phyloP scores from a whole-genome alignment of 2,329 filamentous ascomycete species.

The Cryphonectria parasitica region DNA sequence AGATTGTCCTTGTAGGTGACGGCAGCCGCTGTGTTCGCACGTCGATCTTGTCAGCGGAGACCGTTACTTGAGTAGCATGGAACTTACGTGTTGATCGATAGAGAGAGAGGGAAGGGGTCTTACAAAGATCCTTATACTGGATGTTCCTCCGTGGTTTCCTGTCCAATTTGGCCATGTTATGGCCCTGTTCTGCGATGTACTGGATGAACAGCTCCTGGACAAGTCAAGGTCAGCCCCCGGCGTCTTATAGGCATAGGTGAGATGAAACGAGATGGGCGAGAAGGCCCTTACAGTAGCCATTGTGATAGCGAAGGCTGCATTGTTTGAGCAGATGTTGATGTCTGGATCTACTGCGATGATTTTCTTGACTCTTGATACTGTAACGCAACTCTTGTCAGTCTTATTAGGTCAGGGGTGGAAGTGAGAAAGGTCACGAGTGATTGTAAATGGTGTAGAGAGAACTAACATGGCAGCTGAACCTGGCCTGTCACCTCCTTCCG shows the following conservation, averaged over 20 bases:
- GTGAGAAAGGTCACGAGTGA: too few species aligned
- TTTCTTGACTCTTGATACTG: slow-evolving; percentile 94
- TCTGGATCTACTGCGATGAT: slow-evolving; percentile 90
- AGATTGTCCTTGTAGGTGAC: slow-evolving; percentile 89
- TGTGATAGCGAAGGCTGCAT: slow-evolving; percentile 91
- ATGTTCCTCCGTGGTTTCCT: slow-evolving; percentile 91
- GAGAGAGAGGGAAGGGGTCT: not conserved
- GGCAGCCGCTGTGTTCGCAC: slow-evolving; percentile 69
- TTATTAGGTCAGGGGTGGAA: too few species aligned
- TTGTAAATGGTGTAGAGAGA: not conserved
- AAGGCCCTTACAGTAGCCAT: slow-evolving; percentile 71
- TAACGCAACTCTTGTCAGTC: slow-evolving; percentile 14
- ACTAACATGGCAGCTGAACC: slow-evolving; percentile 81
- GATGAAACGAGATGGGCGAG: not conserved
- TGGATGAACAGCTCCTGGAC: slow-evolving; percentile 90
- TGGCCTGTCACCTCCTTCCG: slow-evolving; percentile 83
- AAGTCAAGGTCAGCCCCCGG: slow-evolving; percentile 2
- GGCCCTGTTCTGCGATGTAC: slow-evolving; percentile 81
- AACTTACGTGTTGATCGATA: not conserved
- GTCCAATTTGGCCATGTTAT: slow-evolving; percentile 88
- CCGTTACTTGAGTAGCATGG: not conserved
- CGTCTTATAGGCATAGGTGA: not conserved
- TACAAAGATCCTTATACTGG: slow-evolving; percentile 93
- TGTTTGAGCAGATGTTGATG: slow-evolving; percentile 84
- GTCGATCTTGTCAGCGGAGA: not conserved